phyloP scores from a whole-genome alignment of 2,329 filamentous ascomycete genomes.

The Ophiostoma himal-ulmi region DNA sequence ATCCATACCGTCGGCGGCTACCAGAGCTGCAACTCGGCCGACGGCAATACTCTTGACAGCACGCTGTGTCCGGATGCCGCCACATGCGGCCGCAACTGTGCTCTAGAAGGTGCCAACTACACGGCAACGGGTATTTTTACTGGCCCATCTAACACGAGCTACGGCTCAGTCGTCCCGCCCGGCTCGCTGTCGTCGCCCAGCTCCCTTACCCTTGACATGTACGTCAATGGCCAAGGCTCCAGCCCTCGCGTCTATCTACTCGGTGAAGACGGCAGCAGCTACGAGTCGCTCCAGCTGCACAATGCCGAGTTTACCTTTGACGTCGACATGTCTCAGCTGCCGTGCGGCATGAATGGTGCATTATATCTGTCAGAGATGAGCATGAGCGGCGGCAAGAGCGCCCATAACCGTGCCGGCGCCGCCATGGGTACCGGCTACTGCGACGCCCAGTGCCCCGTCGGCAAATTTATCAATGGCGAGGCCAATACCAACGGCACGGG shows the following conservation, averaged over 20 bases:
- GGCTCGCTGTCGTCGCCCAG: not conserved
- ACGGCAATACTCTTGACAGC: conserved; percentile 43
- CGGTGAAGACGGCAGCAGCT: conserved; percentile 29
- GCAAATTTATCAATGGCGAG: conserved; percentile 44
- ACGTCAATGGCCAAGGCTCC: conserved; percentile 29
- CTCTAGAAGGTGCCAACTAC: conserved; percentile 44
- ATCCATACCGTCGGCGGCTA: conserved; percentile 43
- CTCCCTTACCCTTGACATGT: not conserved
- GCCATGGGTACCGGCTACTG: conserved; percentile 52
- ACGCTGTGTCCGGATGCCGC: conserved; percentile 43
- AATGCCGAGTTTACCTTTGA: conserved; percentile 61
- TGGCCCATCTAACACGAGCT: not conserved
- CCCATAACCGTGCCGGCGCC: conserved; percentile 41
- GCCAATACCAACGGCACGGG: conserved; percentile 40
- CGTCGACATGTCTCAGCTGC: conserved; percentile 55
- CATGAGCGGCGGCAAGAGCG: conserved; percentile 42
- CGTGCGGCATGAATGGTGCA: conserved; percentile 54
- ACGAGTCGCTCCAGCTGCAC: conserved; percentile 49
- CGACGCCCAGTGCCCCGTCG: conserved; percentile 42
- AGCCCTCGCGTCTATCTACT: conserved; percentile 35
- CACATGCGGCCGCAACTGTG: conserved; percentile 50
- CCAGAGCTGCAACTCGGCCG: conserved; percentile 43
- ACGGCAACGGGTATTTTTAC: not conserved
- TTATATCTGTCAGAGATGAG: conserved; percentile 51
- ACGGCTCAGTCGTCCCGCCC: no score